These are phyloP conservation scores for Coniochaeta hoffmannii DNA, from an alignment of 2,329 filamentous ascomycete species.

Conservation along the genomic window DNA sequence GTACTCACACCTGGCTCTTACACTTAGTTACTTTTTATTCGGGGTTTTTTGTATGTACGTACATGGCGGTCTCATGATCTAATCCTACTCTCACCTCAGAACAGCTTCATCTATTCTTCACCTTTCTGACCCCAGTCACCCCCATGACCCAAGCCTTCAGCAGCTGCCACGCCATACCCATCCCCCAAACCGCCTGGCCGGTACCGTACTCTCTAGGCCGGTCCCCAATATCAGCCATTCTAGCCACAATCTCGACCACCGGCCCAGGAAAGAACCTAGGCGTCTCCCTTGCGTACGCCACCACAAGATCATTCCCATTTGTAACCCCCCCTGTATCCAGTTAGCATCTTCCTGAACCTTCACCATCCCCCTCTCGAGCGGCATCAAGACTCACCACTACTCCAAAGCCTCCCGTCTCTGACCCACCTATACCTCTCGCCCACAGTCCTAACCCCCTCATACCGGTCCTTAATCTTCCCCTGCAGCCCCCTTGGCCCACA, in stretches of 20 bases:
- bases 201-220: conserved; percentile 34
- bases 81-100: neutral
- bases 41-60: no score
- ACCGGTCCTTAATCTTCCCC: conserved; percentile 27
- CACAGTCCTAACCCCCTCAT: conserved; percentile 30
- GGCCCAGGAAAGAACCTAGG: conserved; percentile 31
- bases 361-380: neutral
- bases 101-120: neutral
- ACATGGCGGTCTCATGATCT: no score
- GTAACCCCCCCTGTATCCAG: conserved; percentile 39
- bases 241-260: conserved; percentile 34
- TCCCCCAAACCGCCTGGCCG: conserved; percentile 23
- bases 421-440: conserved; percentile 42
- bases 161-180: conserved; percentile 29
- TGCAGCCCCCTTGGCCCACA: conserved; percentile 41
- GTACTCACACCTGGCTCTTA: no score
- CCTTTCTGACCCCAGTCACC: conserved; percentile 5
- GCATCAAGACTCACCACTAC: conserved; percentile 32
- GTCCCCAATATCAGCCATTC: conserved; percentile 41
- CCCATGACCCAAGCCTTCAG: conserved; percentile 26
- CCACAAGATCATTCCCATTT: conserved; percentile 48
- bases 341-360: neutral
- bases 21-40: no score
- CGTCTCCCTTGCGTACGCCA: conserved; percentile 38
- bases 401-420: conserved; percentile 47